Percentiles rank a stretch among this genome's conserved stretches.
Conservation (phyloP, 176 grass and related monocot genomes). For the Hordeum marinum region DNA sequence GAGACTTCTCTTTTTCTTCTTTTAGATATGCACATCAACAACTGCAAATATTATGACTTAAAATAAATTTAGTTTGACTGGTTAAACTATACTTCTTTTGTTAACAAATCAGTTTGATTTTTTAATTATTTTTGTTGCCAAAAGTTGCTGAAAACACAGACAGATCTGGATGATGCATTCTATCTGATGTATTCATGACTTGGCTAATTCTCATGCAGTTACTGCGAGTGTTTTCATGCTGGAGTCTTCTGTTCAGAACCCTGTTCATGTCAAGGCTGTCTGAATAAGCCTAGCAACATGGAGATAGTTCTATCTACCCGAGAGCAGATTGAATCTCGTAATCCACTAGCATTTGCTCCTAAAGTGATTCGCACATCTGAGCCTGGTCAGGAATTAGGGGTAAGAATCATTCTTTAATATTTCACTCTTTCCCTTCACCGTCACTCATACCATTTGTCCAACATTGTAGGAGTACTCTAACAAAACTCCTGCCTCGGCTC, state of each 20-base stretch:
- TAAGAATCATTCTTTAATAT: conserved; percentile 32
- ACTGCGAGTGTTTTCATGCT: conserved; percentile 97
- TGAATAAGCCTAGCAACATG: conserved; percentile 73
- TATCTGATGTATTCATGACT: neutral
- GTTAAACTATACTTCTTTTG: too few relatives aligned
- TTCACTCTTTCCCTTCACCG: conserved; percentile 9
- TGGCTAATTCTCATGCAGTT: conserved; percentile 50
- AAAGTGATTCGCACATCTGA: conserved; percentile 89
- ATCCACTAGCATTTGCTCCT: conserved; percentile 98
- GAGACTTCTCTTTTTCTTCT: too few relatives aligned
- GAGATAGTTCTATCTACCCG: conserved; percentile 83
- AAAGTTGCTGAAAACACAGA: too few relatives aligned
- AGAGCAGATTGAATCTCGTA: conserved; percentile 92
- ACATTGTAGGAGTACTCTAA: conserved; percentile 67
- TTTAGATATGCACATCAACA: too few relatives aligned
- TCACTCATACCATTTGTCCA: conserved; percentile 25
- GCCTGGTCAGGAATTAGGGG: conserved; percentile 58
- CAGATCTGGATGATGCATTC: neutral
- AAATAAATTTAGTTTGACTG: too few relatives aligned
- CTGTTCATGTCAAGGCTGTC: conserved; percentile 82
- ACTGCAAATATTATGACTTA: too few relatives aligned
- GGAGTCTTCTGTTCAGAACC: conserved; percentile 98
- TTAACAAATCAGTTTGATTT: too few relatives aligned
- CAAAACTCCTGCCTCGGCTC: conserved; percentile 93
- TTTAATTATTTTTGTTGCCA: too few relatives aligned